Percentiles rank a stretch among this genome's conserved stretches.
Evolutionary conservation across 2,329 filamentous ascomycete species (phyloP).

Genomic region (Myriosclerotinia scirpicola): DNA sequence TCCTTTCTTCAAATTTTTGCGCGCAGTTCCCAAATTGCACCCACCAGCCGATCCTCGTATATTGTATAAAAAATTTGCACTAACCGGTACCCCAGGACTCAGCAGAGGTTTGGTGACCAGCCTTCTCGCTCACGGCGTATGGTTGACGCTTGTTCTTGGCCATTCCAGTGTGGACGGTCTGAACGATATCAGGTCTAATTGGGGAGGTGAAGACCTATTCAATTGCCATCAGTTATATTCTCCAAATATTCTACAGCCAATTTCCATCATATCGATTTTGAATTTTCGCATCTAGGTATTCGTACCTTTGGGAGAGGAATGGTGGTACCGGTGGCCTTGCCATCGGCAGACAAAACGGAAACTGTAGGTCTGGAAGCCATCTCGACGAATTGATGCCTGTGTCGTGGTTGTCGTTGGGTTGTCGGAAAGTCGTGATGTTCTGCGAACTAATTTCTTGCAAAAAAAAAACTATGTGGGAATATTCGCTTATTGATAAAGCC

Average conservation of each 20-base stretch:
- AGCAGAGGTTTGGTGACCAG: slow-evolving; percentile 99
- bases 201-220: slow-evolving; percentile 83
- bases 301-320: slow-evolving; percentile 76
- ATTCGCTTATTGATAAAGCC: not conserved
- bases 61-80: slow-evolving; percentile 45
- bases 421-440: slow-evolving; percentile 22
- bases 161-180: slow-evolving; percentile 94
- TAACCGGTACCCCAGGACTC: slow-evolving; percentile 99
- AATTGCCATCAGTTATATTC: slow-evolving; percentile 32
- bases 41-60: slow-evolving; percentile 10
- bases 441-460: slow-evolving; percentile 13
- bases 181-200: slow-evolving; percentile 98
- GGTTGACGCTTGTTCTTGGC: slow-evolving; percentile 99
- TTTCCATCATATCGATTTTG: slow-evolving; percentile 8
- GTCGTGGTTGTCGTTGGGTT: slow-evolving; percentile 37
- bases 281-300: slow-evolving; percentile 18
- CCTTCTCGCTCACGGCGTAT: slow-evolving; percentile 99
- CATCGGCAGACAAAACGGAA: slow-evolving; percentile 95
- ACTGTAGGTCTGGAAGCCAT: slow-evolving; percentile 98
- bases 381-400: slow-evolving; percentile 39
- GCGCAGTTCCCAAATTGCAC: slow-evolving; percentile 2
- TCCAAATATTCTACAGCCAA: slow-evolving; percentile 9
- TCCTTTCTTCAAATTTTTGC: not conserved
- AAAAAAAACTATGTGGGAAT: not conserved
- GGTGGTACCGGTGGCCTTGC: slow-evolving; percentile 84